Conservation (phyloP, 192 early-diverging fungal genomes). For the Backusella circina region DNA sequence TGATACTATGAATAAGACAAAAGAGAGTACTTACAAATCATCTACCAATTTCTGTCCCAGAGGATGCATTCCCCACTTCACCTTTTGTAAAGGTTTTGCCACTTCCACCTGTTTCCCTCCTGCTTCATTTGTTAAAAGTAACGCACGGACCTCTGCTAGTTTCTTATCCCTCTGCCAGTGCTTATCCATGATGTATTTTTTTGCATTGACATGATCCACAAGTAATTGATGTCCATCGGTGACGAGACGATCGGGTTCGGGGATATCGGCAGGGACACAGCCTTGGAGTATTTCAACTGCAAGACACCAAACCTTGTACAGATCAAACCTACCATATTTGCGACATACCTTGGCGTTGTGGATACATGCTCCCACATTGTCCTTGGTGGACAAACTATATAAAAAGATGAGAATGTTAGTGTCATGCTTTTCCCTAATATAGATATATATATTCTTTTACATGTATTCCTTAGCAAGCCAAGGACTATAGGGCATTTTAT, state of each 20-base stretch:
- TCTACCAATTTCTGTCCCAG: slow-evolving; percentile 50
- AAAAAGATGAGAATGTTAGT: slow-evolving; percentile 10
- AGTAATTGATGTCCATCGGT: neutral
- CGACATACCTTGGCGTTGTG: slow-evolving; percentile 58
- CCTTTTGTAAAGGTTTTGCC: slow-evolving; percentile 31
- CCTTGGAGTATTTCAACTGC: slow-evolving; percentile 54
- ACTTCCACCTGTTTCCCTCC: slow-evolving; percentile 22
- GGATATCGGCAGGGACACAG: slow-evolving; percentile 39
- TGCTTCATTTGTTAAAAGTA: slow-evolving; percentile 6
- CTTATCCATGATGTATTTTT: slow-evolving; percentile 30
- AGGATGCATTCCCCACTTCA: slow-evolving; percentile 60
- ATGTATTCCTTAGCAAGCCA: slow-evolving; percentile 57
- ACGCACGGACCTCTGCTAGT: neutral
- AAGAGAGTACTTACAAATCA: slow-evolving; percentile 48
- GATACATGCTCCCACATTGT: slow-evolving; percentile 56
- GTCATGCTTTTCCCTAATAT: neutral
- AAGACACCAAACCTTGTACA: slow-evolving; percentile 63
- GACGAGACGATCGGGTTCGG: slow-evolving; percentile 3
- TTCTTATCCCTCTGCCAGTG: slow-evolving; percentile 3
- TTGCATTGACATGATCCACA: slow-evolving; percentile 22
- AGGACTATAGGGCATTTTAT: slow-evolving; percentile 55
- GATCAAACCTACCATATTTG: slow-evolving; percentile 45
- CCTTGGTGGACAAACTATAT: slow-evolving; percentile 53
- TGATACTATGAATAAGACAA: neutral
- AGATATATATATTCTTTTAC: slow-evolving; percentile 34